Evolutionary conservation across 495 filamentous ascomycete species (phyloP).

Genomic region (Penicillium steckii): DNA sequence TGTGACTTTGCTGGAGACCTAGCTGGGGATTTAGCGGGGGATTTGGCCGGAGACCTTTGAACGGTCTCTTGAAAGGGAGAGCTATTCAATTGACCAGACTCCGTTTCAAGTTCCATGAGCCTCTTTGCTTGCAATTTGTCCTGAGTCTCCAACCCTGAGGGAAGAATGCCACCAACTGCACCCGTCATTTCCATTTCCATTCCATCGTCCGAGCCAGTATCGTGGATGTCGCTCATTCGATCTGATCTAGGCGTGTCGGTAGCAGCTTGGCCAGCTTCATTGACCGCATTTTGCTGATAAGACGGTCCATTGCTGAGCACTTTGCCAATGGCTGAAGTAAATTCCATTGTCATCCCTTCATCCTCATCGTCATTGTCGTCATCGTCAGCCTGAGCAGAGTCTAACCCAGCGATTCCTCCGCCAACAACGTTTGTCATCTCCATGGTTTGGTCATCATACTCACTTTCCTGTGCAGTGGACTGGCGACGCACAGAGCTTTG

Average conservation of each 20-base stretch:
- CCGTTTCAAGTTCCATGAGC: conserved; percentile 58
- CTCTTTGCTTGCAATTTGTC: conserved; percentile 53
- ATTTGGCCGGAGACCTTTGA: conserved; percentile 27
- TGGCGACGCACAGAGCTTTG: conserved; percentile 37
- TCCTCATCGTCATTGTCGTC: conserved; percentile 55
- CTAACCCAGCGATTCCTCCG: conserved; percentile 51
- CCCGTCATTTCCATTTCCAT: conserved; percentile 72
- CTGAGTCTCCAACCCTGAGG: conserved; percentile 33
- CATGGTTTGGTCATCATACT: conserved; percentile 66
- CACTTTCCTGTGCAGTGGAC: conserved; percentile 39
- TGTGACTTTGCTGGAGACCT: conserved; percentile 21
- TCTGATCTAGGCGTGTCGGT: conserved; percentile 25
- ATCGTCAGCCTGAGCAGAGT: conserved; percentile 33
- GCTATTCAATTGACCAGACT: conserved; percentile 52
- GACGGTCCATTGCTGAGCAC: conserved; percentile 47
- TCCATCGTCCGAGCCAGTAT: conserved; percentile 41
- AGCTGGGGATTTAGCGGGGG: conserved; percentile 26
- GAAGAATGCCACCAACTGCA: conserved; percentile 67
- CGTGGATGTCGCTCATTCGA: conserved; percentile 32
- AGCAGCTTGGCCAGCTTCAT: conserved; percentile 25
- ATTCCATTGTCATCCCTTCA: conserved; percentile 79
- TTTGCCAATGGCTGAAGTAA: conserved; percentile 71
- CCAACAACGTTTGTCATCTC: conserved; percentile 76
- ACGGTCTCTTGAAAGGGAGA: conserved; percentile 51
- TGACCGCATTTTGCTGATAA: conserved; percentile 6